Percentiles rank a stretch among this genome's conserved stretches.
These are phyloP conservation scores for Aspergillus ibericus DNA, from an alignment of 2,329 filamentous ascomycete species.

Conservation along the genomic window DNA sequence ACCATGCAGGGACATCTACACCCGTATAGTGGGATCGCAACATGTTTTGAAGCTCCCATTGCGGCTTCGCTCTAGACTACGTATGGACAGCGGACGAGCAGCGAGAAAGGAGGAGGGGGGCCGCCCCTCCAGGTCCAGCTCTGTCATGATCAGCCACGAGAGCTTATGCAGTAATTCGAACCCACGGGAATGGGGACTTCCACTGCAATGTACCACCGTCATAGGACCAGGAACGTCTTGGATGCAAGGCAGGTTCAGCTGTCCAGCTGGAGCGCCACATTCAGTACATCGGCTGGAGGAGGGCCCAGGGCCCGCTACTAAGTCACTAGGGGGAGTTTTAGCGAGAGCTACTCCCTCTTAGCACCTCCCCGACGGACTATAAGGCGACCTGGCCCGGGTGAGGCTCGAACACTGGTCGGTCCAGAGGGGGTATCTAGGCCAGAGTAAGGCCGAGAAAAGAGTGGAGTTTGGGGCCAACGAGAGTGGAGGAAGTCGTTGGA, in stretches of 20 bases:
- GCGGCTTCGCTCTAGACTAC: conserved; percentile 7
- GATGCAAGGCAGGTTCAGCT: conserved; percentile 24
- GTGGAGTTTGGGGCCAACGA: not conserved
- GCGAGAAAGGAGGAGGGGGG: conserved; percentile 4
- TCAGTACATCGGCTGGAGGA: conserved; percentile 13
- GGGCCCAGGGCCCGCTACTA: conserved; percentile 21
- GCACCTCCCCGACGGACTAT: not conserved
- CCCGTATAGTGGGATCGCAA: conserved; percentile 10
- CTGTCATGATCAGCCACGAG: conserved; percentile 25
- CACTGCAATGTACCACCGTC: conserved; percentile 10
- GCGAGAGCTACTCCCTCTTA: not conserved
- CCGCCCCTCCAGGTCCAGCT: conserved; percentile 22
- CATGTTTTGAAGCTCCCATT: conserved; percentile 13
- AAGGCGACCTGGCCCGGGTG: conserved; percentile 5
- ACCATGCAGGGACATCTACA: conserved; percentile 19
- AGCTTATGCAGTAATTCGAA: conserved; percentile 18
- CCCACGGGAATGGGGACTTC: conserved; percentile 10
- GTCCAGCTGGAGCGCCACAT: conserved; percentile 22
- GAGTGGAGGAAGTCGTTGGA: not conserved
- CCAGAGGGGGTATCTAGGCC: not conserved
- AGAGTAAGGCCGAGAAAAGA: not conserved
- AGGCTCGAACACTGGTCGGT: not conserved
- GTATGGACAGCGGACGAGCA: not conserved
- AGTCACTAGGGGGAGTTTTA: conserved; percentile 15
- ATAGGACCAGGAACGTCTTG: conserved; percentile 19